Base-by-base conservation (phyloP, 805 yeast genomes). In the Candida orba region DNA sequence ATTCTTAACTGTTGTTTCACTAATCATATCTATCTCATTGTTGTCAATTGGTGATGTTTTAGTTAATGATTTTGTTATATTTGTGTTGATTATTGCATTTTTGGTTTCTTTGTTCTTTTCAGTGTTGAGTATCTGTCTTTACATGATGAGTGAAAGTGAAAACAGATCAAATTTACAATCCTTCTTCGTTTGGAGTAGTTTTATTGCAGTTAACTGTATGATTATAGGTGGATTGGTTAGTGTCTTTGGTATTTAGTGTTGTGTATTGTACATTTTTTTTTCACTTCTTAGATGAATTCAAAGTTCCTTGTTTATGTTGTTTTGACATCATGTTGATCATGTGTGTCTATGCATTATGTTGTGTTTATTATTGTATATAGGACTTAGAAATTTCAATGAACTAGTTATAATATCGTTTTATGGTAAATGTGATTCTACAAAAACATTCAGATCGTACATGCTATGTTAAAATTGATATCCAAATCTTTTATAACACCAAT, bases 141-240 rank as follows among this genome's bases (percentile, higher is more conserved):
- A 68, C 37, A 56, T 72, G 58, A 58, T 70, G 46, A 63, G 79
- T 15, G 53, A 53, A 2, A 41, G 46, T 56, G 64, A 44, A 30
- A 37, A 49, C 32, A 43, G 52, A 34, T 43, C 33, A 10, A 42
- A 65, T 48, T 60, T 69, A 63, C 78, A 74, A 48, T 69, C 67
- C 29, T 52, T 64, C 1, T 48, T 66, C 10, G 73, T 75, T 17
- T 73, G 76, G 66, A 39, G 62, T 4, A 59, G 67, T 2, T 65
- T 74, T 44, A 44, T 68, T 27, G 37, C 66, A 4, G 64, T 69
- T 14, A 65, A 73, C 6, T 52, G 67, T 18, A 52, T 72, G 30
- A 71, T 75, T 17, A 68, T 74, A 17, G 65, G 73, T 7, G 74
- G 78, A 1, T 57, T 70, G 34, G 67, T 67, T 15, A 59, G 59